Percentiles rank a stretch among this genome's conserved stretches.
phyloP scores from a whole-genome alignment of 2,329 filamentous ascomycete genomes.

The Stagonosporopsis chrysanthemi region DNA sequence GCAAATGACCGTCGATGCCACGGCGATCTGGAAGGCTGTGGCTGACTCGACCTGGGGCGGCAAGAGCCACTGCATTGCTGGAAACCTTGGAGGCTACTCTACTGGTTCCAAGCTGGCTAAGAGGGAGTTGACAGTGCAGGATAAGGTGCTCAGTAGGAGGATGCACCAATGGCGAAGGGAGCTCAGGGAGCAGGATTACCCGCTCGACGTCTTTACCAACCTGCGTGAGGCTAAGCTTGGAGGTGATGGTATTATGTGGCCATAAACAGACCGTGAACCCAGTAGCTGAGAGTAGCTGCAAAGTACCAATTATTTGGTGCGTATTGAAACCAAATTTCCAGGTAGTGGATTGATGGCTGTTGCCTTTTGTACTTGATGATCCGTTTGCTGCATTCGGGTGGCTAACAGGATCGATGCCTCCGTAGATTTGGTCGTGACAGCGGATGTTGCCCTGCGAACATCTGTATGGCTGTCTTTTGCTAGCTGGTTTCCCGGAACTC shows the following conservation, averaged over 20 bases:
- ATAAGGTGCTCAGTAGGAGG: slow-evolving; percentile 36
- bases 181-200: slow-evolving; percentile 40
- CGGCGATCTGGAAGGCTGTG: slow-evolving; percentile 61
- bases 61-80: slow-evolving; percentile 44
- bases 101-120: slow-evolving; percentile 29
- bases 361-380: background rate
- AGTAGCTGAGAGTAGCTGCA: background rate
- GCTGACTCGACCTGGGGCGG: slow-evolving; percentile 47
- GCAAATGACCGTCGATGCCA: slow-evolving; percentile 62
- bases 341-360: background rate
- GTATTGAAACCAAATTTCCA: background rate
- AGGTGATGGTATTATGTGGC: slow-evolving; percentile 38
- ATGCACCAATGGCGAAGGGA: slow-evolving; percentile 42
- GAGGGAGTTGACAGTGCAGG: slow-evolving; percentile 34
- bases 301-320: background rate
- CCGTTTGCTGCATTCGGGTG: background rate
- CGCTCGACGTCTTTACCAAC: slow-evolving; percentile 47
- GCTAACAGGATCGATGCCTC: background rate
- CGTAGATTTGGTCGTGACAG: background rate
- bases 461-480: background rate
- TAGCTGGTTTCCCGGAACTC: slow-evolving; percentile 5
- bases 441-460: background rate
- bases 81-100: slow-evolving; percentile 30
- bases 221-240: slow-evolving; percentile 28
- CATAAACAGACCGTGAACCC: slow-evolving; percentile 16